These are phyloP conservation scores for Stenogyne calaminthoides DNA, from an alignment of 305 asterid genomes.

Conservation along the genomic window DNA sequence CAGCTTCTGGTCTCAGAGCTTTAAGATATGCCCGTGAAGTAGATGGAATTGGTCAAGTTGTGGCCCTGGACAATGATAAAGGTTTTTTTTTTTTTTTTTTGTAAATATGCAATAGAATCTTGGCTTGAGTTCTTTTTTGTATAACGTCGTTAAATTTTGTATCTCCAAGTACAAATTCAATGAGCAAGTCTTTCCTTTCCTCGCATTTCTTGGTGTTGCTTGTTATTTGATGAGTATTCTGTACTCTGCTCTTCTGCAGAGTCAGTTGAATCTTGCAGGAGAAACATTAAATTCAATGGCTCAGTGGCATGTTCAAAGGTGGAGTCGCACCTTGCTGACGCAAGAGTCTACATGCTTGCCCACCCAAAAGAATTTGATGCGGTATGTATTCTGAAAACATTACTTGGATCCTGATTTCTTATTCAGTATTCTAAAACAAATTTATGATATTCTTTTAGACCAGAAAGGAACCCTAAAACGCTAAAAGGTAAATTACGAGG, in stretches of 20 bases:
- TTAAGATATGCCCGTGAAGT: slow-evolving; percentile 93
- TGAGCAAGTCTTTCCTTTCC: neutral
- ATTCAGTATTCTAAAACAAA: neutral
- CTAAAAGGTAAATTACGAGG: neutral
- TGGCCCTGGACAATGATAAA: slow-evolving; percentile 90
- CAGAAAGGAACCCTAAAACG: neutral
- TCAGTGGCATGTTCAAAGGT: slow-evolving; percentile 82
- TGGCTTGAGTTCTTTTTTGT: slow-evolving; percentile 3
- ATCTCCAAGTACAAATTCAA: neutral
- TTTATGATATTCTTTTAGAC: slow-evolving; percentile 1
- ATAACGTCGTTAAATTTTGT: neutral
- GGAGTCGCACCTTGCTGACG: slow-evolving; percentile 88
- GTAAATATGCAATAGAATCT: neutral
- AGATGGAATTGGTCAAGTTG: slow-evolving; percentile 91
- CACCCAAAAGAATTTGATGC: slow-evolving; percentile 97
- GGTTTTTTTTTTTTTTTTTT: slow-evolving; percentile 44
- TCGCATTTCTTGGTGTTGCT: slow-evolving; percentile 2
- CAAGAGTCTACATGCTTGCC: slow-evolving; percentile 92
- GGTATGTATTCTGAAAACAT: slow-evolving; percentile 49
- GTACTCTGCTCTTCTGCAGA: slow-evolving; percentile 49
- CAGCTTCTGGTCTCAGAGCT: slow-evolving; percentile 97
- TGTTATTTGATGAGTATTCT: slow-evolving; percentile 16
- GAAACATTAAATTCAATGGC: slow-evolving; percentile 94
- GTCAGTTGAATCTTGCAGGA: slow-evolving; percentile 90
- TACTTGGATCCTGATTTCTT: slow-evolving; percentile 7